A percentile compares a stretch with the other conserved stretches of the same genome.
Conservation (phyloP, 768 basidiomycete genomes). For the Leccinellum albellum region DNA sequence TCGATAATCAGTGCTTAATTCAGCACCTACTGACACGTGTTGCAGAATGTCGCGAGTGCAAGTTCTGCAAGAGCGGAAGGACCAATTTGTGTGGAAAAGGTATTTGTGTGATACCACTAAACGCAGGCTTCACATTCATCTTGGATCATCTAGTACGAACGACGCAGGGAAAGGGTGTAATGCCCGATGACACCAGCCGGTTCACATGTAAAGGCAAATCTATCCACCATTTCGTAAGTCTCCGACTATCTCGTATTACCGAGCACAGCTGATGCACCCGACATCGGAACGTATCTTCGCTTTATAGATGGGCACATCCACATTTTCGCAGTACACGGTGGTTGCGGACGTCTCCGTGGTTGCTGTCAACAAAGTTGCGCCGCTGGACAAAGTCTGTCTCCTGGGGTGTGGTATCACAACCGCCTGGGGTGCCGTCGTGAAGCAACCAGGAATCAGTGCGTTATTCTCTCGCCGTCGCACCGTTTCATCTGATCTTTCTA, state of each 20-base stretch:
- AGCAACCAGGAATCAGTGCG: constrained; percentile 83
- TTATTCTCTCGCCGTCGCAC: constrained; percentile 8
- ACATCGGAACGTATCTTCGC: background rate
- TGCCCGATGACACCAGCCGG: constrained; percentile 87
- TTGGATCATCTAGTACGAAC: constrained; percentile 60
- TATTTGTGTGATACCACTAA: constrained; percentile 24
- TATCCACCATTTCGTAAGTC: constrained; percentile 85
- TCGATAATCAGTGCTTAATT: background rate
- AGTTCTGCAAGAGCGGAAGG: constrained; percentile 98
- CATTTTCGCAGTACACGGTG: constrained; percentile 99
- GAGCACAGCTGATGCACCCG: background rate
- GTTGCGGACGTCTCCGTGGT: constrained; percentile 97
- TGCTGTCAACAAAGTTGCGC: constrained; percentile 78
- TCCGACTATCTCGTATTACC: background rate
- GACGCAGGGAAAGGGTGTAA: constrained; percentile 90
- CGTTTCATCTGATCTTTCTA: background rate
- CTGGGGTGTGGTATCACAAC: constrained; percentile 97
- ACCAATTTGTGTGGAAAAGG: constrained; percentile 98
- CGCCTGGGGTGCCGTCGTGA: constrained; percentile 95
- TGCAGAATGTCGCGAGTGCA: constrained; percentile 90
- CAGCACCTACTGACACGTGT: background rate
- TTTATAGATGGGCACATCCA: constrained; percentile 92
- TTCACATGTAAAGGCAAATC: constrained; percentile 88
- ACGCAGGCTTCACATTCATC: background rate
- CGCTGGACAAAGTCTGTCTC: constrained; percentile 94